phyloP scores from a whole-genome alignment of 345 rosid species.

The Murraya paniculata region DNA sequence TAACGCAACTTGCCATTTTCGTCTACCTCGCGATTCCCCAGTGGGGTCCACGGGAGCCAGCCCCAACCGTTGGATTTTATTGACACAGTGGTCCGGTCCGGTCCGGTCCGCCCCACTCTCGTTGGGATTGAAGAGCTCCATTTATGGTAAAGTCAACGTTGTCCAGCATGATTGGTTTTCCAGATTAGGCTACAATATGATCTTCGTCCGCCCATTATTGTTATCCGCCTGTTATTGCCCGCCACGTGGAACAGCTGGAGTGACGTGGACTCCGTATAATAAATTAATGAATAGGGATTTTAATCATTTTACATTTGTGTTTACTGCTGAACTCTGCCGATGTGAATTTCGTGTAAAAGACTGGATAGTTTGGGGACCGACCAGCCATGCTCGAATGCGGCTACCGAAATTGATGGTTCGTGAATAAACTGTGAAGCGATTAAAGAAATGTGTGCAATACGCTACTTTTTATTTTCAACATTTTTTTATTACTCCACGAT shows the following conservation, averaged over 20 bases:
- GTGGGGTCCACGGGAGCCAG: not conserved
- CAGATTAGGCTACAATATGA: not conserved
- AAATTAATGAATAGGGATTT: no score
- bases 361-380: not conserved
- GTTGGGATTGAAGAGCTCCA: not conserved
- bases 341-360: not conserved
- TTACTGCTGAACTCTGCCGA: not conserved
- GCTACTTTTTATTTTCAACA: no score
- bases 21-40: not conserved
- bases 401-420: not conserved
- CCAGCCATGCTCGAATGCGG: not conserved
- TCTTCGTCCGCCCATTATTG: slow-evolving; percentile 14
- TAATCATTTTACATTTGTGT: not conserved
- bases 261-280: not conserved
- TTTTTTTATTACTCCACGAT: no score
- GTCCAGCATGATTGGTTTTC: not conserved
- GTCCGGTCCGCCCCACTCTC: no score
- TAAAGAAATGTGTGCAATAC: not conserved
- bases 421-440: not conserved
- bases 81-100: not conserved
- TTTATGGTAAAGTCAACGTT: slow-evolving; percentile 17
- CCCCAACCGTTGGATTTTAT: slow-evolving; percentile 25
- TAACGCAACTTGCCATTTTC: not conserved
- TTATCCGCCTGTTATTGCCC: no score
- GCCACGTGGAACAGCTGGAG: not conserved